Percentiles rank a stretch among this genome's conserved stretches.
phyloP scores from a whole-genome alignment of 2,329 filamentous ascomycete species.

The Aspergillus hortae region DNA sequence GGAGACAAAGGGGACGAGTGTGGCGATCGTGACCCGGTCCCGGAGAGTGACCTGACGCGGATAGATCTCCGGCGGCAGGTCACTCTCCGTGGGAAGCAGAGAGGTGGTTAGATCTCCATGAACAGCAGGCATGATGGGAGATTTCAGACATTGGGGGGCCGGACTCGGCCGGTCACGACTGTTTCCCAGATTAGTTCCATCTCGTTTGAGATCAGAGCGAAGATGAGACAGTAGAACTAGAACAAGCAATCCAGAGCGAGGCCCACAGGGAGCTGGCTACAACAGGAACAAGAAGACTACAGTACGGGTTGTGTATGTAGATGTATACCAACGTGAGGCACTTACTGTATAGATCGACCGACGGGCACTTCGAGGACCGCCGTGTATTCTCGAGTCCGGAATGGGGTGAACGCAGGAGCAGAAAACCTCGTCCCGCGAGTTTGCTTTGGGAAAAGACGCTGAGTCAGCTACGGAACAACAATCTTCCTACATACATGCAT shows the following conservation, averaged over 20 bases:
- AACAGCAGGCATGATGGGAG: slow-evolving; percentile 32
- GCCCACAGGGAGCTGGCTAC: slow-evolving; percentile 1
- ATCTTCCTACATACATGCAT: slow-evolving; percentile 3
- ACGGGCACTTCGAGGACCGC: slow-evolving; percentile 39
- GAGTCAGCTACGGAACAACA: slow-evolving; percentile 2
- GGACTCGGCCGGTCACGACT: slow-evolving; percentile 32
- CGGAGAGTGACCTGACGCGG: slow-evolving; percentile 77
- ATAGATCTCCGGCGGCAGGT: slow-evolving; percentile 65
- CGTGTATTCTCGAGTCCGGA: slow-evolving; percentile 44
- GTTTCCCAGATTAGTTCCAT: slow-evolving; percentile 18
- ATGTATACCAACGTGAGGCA: not conserved
- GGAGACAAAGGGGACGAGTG: slow-evolving; percentile 78
- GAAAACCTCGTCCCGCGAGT: slow-evolving; percentile 31
- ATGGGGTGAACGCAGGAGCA: slow-evolving; percentile 35
- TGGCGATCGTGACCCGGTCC: slow-evolving; percentile 79
- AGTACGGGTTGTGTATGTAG: slow-evolving; percentile 1
- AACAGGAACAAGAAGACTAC: not conserved
- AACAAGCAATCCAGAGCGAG: not conserved
- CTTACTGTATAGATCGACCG: slow-evolving; percentile 20
- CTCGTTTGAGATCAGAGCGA: too few species aligned
- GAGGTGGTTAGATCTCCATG: slow-evolving; percentile 32
- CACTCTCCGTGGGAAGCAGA: slow-evolving; percentile 28
- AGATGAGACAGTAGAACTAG: too few species aligned
- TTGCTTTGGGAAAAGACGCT: not conserved
- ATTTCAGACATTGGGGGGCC: slow-evolving; percentile 5